A percentile compares a stretch with the other conserved stretches of the same genome.
Evolutionary conservation across 2,329 filamentous ascomycete genomes (phyloP).

Genomic region (Dactylellina leptospora): DNA sequence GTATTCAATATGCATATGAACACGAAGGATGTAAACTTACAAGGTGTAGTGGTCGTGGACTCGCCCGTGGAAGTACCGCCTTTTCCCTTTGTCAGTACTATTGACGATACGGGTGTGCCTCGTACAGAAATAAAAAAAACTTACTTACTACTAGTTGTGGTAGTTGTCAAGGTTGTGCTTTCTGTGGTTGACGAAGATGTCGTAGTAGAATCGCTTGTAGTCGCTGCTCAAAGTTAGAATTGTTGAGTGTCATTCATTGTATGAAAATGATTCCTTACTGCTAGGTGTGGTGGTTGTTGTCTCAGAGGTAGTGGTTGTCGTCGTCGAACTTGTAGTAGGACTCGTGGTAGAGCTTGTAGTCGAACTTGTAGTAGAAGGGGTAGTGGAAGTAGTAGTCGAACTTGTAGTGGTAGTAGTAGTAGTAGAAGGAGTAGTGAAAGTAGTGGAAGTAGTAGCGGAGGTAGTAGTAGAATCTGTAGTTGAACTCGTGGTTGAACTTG

Average conservation of each 20-base stretch:
- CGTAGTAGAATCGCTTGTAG: background rate
- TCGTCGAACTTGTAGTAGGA: background rate
- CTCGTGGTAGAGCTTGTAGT: slow-evolving; percentile 9
- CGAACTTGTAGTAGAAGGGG: background rate
- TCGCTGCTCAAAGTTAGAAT: too few relatives aligned
- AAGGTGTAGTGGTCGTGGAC: slow-evolving; percentile 9
- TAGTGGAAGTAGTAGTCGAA: slow-evolving; percentile 5
- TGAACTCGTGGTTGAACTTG: background rate
- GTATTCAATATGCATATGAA: slow-evolving; percentile 5
- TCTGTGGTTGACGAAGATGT: too few relatives aligned
- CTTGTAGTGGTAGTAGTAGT: slow-evolving; percentile 10
- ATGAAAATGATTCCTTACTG: too few relatives aligned
- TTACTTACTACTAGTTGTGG: slow-evolving; percentile 1
- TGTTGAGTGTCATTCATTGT: too few relatives aligned
- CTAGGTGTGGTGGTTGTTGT: slow-evolving; percentile 12
- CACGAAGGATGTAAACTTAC: background rate
- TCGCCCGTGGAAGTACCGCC: slow-evolving; percentile 5
- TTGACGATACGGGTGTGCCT: background rate
- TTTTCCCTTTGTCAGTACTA: too few relatives aligned
- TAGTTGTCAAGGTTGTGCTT: too few relatives aligned
- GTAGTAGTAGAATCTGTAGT: background rate
- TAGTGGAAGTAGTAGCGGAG: background rate
- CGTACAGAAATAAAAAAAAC: background rate
- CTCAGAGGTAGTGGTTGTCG: slow-evolving; percentile 8
- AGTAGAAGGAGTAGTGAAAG: too few relatives aligned